phyloP scores from a whole-genome alignment of 345 rosid genomes.

The Gossypium turneri region DNA sequence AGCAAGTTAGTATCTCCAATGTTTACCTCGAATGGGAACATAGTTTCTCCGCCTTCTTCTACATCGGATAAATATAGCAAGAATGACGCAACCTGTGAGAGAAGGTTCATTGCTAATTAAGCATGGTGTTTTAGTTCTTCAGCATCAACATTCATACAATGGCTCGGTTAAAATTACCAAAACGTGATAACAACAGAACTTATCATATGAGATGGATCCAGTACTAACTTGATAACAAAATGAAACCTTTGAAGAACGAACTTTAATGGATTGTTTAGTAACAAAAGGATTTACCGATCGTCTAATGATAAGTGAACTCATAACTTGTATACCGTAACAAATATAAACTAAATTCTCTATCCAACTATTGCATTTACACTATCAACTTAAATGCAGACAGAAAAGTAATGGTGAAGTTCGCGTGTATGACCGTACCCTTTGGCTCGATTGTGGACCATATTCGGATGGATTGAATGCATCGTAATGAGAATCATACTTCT shows the following conservation, averaged over 20 bases:
- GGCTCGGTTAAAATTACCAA: neutral
- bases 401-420: neutral
- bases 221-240: neutral
- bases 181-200: neutral
- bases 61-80: constrained; percentile 14
- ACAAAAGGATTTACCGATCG: neutral
- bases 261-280: neutral
- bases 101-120: constrained; percentile 9
- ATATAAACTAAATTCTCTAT: neutral
- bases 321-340: neutral
- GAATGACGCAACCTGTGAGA: constrained; percentile 35
- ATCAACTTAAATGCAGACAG: neutral
- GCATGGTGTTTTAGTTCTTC: constrained; percentile 7
- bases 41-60: constrained; percentile 53
- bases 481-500: constrained; percentile 84
- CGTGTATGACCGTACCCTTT: constrained; percentile 49
- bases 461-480: constrained; percentile 79
- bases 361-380: neutral
- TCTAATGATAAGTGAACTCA: neutral
- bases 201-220: neutral
- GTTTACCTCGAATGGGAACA: constrained; percentile 75
- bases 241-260: neutral
- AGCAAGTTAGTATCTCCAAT: neutral
- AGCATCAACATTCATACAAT: neutral
- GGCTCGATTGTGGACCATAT: constrained; percentile 75